Base-by-base conservation (phyloP, 352 stramenopile genomes). In the Phytophthora colocasiae region DNA sequence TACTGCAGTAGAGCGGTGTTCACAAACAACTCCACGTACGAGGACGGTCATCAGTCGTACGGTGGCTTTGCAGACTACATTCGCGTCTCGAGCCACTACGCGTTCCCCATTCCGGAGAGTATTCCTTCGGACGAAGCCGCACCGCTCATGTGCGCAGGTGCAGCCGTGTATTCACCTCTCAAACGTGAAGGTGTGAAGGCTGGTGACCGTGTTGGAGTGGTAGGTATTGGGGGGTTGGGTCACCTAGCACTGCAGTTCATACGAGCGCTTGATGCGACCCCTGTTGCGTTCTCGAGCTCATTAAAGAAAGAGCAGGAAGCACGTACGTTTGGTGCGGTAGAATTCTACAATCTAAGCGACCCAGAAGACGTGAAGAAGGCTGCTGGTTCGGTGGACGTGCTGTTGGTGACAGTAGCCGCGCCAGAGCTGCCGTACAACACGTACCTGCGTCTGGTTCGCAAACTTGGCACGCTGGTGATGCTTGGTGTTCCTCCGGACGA, bases 211-310 rank as follows among this genome's bases (percentile, higher is more conserved):
- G 68, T 96, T 9, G 87, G 69, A 22, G 70, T 96, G 14, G 69
- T 87, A 9, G 89, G 89, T 24, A 80, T 95, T 51, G 89, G 89
- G 26, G 89, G 89, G 6, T 69, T 96, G 14, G 87, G 88, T 27
- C 89, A 97, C 66, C 24, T 51, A 9, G 58, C 58, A 11, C 46
- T 64, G 3, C 46, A 64, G 46, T 64, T 64, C 36, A 64, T 64
- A 6, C 56, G 56, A 3, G 56, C 56, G 2, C 34, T 57, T 8
- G 56, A 34, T 14, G 56, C 46, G 1, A 50, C 12, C 8, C 56
- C 56, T 2, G 41, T 63, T 15, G 56, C 55, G 4, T 63, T 63
- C 44, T 63, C 55, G 6, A 44, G 32, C 15, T 63, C 55, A 15
- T n/a, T 46, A 14, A 63, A 26, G 19, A 63, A 63, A 27, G 56